Evolutionary conservation across 2,329 filamentous ascomycete genomes (phyloP), one percentile per base, ranked within the genome.

Genomic region (Aspergillus flavus): DNA sequence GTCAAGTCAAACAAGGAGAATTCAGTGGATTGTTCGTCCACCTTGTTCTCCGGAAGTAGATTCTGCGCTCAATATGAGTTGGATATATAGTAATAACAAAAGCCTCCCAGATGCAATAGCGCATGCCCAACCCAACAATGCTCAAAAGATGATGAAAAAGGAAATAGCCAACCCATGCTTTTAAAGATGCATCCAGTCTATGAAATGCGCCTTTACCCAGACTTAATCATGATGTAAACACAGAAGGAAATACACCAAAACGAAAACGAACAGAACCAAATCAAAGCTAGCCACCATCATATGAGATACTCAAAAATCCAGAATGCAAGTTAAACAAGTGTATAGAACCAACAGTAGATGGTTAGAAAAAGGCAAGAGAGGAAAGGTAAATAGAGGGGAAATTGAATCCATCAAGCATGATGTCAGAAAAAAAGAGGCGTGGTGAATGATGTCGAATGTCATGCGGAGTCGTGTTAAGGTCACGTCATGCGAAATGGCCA

Each of bases 181-280:
- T 71, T 68, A 69, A 69, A 74, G 57, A 76, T 76, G 73, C 73
- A 75, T 73, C 71, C 71, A 71, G 62, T 76, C 74, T 76, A 76
- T 76, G 64, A 73, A 68, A 68, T 75, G 73, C 75, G 74, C 75
- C 75, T 64, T 64, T 58, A 58, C 66, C 73, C 57, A 63, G 56
- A 68, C 65, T 72, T 68, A 61, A 62, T 70, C 69, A 69, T 70
- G 65, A 64, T 69, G 64, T 70, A 69, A 69, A 64, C 45, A 61
- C 48, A 63, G 59, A 64, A 58, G 48, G 41, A 59, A 58, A 57
- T 68, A 50, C 53, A 41, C 54, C 39, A 57, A 61, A 30, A 55
- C 52, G 53, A 59, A 64, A 60, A 32, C 34, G 16, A 41, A 58
- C 46, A 30, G 28, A 39, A 46, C 19, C 41, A 45, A 56, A 58